Conservation (phyloP, 2,329 filamentous ascomycete species). For the Rutstroemia sp. region DNA sequence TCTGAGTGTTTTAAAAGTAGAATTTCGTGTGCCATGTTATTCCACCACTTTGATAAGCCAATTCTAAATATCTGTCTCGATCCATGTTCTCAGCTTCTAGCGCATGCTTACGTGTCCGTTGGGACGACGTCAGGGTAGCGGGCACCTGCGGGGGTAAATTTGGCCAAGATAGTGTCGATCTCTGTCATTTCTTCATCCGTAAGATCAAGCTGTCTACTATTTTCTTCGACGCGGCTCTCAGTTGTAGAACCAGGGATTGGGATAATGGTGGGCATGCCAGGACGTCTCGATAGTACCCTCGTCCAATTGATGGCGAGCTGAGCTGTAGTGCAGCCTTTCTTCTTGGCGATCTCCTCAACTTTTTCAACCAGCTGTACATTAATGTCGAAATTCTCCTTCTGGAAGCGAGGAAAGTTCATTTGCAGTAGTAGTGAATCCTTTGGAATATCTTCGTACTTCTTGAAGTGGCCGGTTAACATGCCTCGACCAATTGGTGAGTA, state of each 20-base stretch:
- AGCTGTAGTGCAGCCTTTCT: slow-evolving; percentile 45
- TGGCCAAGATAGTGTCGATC: slow-evolving; percentile 19
- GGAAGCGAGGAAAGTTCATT: slow-evolving; percentile 48
- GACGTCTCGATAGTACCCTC: neutral
- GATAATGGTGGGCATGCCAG: slow-evolving; percentile 8
- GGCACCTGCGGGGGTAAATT: neutral
- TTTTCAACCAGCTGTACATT: slow-evolving; percentile 56
- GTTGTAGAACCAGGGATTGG: slow-evolving; percentile 17
- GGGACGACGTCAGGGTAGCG: neutral
- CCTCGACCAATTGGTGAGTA: slow-evolving; percentile 57
- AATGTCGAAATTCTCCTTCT: slow-evolving; percentile 50
- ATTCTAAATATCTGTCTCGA: too few species aligned
- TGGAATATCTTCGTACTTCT: slow-evolving; percentile 44
- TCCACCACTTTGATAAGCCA: too few species aligned
- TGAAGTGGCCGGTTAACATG: slow-evolving; percentile 45
- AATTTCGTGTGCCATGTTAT: too few species aligned
- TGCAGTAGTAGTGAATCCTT: slow-evolving; percentile 37
- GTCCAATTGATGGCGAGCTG: slow-evolving; percentile 9
- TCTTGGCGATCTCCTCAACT: slow-evolving; percentile 47
- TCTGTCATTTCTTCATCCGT: slow-evolving; percentile 23
- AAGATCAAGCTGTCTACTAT: slow-evolving; percentile 20
- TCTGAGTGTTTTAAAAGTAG: too few species aligned
- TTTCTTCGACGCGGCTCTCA: slow-evolving; percentile 25
- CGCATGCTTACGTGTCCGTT: too few species aligned
- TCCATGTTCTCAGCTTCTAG: too few species aligned